Percentiles rank a stretch among this genome's conserved stretches.
These are phyloP conservation scores for Lathyrus tuberosus DNA, from an alignment of 306 rosid genomes.

Conservation along the genomic window DNA sequence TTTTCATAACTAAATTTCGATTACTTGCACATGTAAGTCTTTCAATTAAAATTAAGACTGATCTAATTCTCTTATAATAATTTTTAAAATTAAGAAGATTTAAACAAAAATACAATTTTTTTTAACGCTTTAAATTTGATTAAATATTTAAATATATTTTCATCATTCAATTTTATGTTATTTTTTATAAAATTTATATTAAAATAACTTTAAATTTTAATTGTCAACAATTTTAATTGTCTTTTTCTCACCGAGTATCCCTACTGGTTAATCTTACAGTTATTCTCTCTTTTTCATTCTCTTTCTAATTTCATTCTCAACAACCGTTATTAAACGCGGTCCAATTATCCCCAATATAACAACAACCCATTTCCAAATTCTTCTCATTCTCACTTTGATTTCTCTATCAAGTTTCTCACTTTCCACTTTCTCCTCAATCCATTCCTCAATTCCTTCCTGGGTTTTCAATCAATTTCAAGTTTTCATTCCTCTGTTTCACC, in stretches of 20 bases:
- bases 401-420: constrained; percentile 1
- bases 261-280: background rate
- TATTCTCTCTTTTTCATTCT: background rate
- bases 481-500: no score
- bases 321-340: constrained; percentile 14
- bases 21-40: no score
- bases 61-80: no score
- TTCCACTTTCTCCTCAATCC: background rate
- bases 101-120: no score
- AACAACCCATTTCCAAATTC: background rate
- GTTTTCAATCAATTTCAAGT: background rate
- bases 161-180: no score
- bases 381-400: background rate
- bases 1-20: no score
- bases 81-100: no score
- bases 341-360: background rate
- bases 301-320: background rate
- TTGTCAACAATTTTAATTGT: background rate
- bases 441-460: background rate
- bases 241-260: background rate
- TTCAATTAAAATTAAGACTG: no score
- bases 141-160: no score
- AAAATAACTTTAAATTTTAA: no score
- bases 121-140: no score
- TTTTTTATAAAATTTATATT: no score